Base-by-base conservation (phyloP, 805 yeast genomes). In the Lachancea meyersii region DNA sequence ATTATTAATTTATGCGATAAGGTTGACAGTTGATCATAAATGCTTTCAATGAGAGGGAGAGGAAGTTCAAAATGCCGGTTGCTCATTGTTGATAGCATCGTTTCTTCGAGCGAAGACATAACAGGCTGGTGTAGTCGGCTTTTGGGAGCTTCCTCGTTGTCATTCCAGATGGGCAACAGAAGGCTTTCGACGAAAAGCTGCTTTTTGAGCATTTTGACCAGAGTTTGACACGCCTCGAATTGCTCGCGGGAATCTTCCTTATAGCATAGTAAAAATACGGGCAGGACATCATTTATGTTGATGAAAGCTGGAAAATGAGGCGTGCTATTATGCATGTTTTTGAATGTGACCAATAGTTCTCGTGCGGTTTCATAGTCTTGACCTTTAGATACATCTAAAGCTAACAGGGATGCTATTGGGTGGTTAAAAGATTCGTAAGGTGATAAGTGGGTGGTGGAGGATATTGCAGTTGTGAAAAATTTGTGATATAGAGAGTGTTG, bases 361-460 rank as follows among this genome's bases (percentile, higher is more conserved):
- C 82, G 71, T 4, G 93, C 79, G n/a, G 65, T 61, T 10, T 75
- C 79, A 24, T 76, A 60, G 11, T 47, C 48, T 45, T 61, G 57
- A 1, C 54, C 55, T 23, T 41, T 43, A 13, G 54, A 44, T 19
- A 60, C 46, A 43, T 86, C 76, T 3, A 87, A 68, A 1, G 81
- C 80, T 39, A 87, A 71, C 11, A 91, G 58, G 32, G 88, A 83
- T 2, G 86, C 73, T 1, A 87, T 75, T 0, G 97, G 97, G 57
- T 89, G 96, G 50, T 84, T 80, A 60, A 88, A 80, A 4, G 87
- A 80, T 60, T 91, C 97, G 57, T 85, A 86, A 1, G 91, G 80
- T 2, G 86, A 77, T 7, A 85, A 63, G 6, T 72, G 71, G 11
- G 76, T 72, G 10, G 82, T 70, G 3, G 86, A 72, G 6, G 83